Base-by-base conservation (phyloP, 495 filamentous ascomycete species). In the Aspergillus olivimuriae region DNA sequence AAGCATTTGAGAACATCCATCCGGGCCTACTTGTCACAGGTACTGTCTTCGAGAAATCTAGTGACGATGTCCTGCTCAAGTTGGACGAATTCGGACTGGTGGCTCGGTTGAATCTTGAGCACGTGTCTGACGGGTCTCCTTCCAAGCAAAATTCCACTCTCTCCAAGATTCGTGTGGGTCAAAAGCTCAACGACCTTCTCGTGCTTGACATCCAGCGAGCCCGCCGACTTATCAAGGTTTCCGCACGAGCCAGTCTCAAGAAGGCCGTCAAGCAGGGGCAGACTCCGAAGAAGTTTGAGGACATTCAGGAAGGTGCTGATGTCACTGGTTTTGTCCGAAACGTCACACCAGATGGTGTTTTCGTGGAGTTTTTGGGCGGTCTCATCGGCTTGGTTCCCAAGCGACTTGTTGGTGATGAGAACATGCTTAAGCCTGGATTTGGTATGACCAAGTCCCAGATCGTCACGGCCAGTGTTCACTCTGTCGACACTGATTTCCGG, bases 271-370 rank as follows among this genome's bases (percentile, higher is more conserved):
- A 80, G 60, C 72, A 81, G 15, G 75, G 75, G 8, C 73, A 69
- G 17, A 72, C 95, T 18, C 70, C 90, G 10, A 66, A 67, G 14
- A 66, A 63, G 21, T 81, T 94, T 39, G 80, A 84, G 28, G 79
- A 87, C 47, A 73, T 89, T 14, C 68, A 77, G 31, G 76, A 87
- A 44, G 84, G 83, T 15, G 66, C 81, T 19, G 65, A 70, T 12
- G 77, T 90, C 5, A 74, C 75, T 45, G 92, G 92, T n/a, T 95
- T 90, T 57, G 75, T 97, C 20, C 80, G 81, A 36, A 90, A 86
- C 49, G 83, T 91, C 32, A 87, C 86, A 5, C 60, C 74, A n/a
- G 83, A 77, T 2, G 86, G 82, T 26, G 69, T 84, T 15, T 95
- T 95, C 47, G 76, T 95, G 9, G 80, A 89, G 51, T 95, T 94